Conservation (phyloP, 1,284 basidiomycete genomes). For the Veloboletus limbatus region DNA sequence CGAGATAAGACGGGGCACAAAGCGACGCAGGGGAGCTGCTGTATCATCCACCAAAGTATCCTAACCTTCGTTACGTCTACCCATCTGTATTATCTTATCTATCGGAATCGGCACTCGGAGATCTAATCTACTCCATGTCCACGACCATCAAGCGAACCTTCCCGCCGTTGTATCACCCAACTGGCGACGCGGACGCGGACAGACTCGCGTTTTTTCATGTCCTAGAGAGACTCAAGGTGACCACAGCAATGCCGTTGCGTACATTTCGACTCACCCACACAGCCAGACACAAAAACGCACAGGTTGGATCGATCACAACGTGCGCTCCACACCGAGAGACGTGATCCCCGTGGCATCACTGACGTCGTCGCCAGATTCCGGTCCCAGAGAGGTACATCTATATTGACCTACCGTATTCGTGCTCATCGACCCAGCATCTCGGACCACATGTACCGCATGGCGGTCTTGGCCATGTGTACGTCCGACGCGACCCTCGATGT, state of each 20-base stretch:
- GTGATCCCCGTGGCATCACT: slow-evolving; percentile 4
- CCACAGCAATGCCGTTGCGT: not conserved
- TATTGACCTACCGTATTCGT: not conserved
- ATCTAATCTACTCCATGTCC: slow-evolving; percentile 9
- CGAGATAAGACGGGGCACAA: slow-evolving; percentile 72
- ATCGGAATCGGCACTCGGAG: slow-evolving; percentile 29
- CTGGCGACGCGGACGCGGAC: slow-evolving; percentile 59
- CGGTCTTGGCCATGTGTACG: slow-evolving; percentile 82
- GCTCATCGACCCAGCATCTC: slow-evolving; percentile 63
- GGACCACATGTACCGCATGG: slow-evolving; percentile 99
- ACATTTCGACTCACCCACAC: not conserved
- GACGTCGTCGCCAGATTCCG: slow-evolving; percentile 52
- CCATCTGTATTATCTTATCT: slow-evolving; percentile 22
- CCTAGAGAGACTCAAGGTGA: slow-evolving; percentile 82
- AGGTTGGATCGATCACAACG: slow-evolving; percentile 86
- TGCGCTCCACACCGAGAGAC: slow-evolving; percentile 34
- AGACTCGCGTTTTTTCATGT: slow-evolving; percentile 88
- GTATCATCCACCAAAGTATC: slow-evolving; percentile 32
- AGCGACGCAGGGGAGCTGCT: slow-evolving; percentile 58
- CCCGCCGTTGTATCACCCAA: slow-evolving; percentile 53
- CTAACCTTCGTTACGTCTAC: slow-evolving; percentile 13
- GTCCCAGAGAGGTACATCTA: slow-evolving; percentile 69
- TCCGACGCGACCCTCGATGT: slow-evolving; percentile 73
- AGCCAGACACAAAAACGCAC: slow-evolving; percentile 88
- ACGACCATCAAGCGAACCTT: slow-evolving; percentile 38